phyloP scores from a whole-genome alignment of 2,329 filamentous ascomycete species.

The Curvularia spicifera region DNA sequence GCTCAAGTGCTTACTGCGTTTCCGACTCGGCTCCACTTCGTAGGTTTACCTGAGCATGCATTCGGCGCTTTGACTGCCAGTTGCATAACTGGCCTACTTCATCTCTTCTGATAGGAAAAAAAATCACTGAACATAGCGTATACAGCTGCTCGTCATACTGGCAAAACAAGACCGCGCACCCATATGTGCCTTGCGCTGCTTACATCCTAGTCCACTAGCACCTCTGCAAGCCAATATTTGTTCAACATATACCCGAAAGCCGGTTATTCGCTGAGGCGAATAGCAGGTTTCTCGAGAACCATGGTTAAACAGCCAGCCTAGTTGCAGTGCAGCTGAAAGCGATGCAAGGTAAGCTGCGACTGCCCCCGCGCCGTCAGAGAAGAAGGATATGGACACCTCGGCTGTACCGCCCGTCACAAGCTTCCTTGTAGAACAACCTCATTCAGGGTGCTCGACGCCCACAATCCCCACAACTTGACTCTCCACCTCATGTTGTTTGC shows the following conservation, averaged over 20 bases:
- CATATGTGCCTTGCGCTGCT: not conserved
- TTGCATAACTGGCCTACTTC: not conserved
- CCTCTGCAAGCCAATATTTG: not conserved
- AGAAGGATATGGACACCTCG: not conserved
- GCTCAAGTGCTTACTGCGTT: not conserved
- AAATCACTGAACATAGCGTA: not conserved
- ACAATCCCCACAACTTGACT: not conserved
- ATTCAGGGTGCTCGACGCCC: not conserved
- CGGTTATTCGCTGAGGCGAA: not conserved
- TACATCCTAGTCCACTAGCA: not conserved
- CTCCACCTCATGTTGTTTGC: not conserved
- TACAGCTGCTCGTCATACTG: not conserved
- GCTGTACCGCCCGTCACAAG: not conserved
- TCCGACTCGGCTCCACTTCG: not conserved
- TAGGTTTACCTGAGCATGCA: not conserved
- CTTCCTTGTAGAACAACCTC: not conserved
- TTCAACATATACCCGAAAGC: not conserved
- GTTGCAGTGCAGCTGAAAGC: not conserved
- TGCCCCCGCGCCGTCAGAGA: not conserved
- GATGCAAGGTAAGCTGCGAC: not conserved
- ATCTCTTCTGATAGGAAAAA: not conserved
- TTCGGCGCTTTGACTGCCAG: not conserved
- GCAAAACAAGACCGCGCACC: not conserved
- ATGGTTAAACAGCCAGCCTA: not conserved
- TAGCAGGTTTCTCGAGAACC: not conserved